Percentiles rank a stretch among this genome's conserved stretches.
Evolutionary conservation across 768 basidiomycete genomes (phyloP).

Genomic region (Suillus ampliporus): DNA sequence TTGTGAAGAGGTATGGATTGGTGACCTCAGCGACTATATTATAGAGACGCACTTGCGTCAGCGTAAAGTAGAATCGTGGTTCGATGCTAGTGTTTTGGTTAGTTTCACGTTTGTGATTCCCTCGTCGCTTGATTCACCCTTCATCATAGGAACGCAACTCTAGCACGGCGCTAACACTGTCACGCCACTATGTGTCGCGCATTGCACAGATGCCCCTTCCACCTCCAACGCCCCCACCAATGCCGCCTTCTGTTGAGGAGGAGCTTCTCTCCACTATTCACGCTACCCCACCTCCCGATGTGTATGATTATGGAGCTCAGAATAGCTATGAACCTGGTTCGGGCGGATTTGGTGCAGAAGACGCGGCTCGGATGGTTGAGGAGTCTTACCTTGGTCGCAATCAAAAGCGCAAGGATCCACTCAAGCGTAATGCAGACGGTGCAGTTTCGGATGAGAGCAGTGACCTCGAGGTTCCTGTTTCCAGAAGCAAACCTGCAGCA

Average conservation of each 20-base stretch:
- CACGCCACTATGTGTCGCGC: constrained; percentile 44
- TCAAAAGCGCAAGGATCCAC: constrained; percentile 49
- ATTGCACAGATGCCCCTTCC: constrained; percentile 52
- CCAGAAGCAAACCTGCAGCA: constrained; percentile 48
- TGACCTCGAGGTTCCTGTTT: constrained; percentile 52
- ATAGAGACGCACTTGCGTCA: constrained; percentile 75
- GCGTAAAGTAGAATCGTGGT: constrained; percentile 75
- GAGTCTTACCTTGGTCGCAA: constrained; percentile 54
- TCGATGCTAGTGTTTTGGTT: constrained; percentile 70
- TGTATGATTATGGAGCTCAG: constrained; percentile 37
- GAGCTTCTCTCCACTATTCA: constrained; percentile 42
- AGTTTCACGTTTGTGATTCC: constrained; percentile 26
- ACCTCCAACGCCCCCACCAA: constrained; percentile 44
- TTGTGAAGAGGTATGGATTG: constrained; percentile 77
- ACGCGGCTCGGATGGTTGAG: constrained; percentile 62
- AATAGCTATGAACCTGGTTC: constrained; percentile 29
- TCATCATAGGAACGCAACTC: constrained; percentile 70
- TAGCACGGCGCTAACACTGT: constrained; percentile 52
- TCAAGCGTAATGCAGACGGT: constrained; percentile 56
- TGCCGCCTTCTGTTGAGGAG: constrained; percentile 39
- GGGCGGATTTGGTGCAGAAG: constrained; percentile 48
- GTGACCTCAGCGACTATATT: constrained; percentile 71
- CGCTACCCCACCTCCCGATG: constrained; percentile 41
- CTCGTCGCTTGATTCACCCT: constrained; percentile 10
- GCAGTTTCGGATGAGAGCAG: constrained; percentile 63